phyloP scores from a whole-genome alignment of 371 early-diverging fungal genomes.

The Rhizopus delemar region DNA sequence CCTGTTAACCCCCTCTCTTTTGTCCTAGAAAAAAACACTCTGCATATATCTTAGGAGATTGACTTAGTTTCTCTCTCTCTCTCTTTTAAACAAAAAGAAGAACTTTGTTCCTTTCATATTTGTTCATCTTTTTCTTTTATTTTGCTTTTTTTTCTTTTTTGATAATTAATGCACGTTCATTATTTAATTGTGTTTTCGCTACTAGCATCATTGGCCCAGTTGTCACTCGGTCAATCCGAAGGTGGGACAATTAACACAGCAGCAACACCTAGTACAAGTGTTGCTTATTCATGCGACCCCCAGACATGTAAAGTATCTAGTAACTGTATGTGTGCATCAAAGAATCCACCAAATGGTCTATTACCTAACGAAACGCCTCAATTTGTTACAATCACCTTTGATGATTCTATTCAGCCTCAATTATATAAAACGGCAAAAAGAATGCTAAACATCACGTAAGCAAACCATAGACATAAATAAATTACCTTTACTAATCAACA shows the following conservation, averaged over 20 bases:
- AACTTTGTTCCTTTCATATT: background rate
- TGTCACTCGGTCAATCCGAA: background rate
- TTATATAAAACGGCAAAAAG: slow-evolving; percentile 35
- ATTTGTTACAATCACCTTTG: slow-evolving; percentile 72
- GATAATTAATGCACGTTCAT: background rate
- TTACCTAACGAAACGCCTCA: slow-evolving; percentile 64
- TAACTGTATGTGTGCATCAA: slow-evolving; percentile 66
- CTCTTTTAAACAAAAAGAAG: no score
- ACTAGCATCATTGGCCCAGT: background rate
- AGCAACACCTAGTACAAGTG: slow-evolving; percentile 8
- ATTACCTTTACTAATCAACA: background rate
- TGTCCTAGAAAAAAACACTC: no score
- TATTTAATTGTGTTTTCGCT: background rate
- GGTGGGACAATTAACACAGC: slow-evolving; percentile 2
- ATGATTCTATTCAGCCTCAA: slow-evolving; percentile 66
- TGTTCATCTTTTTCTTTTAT: background rate
- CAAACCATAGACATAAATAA: background rate
- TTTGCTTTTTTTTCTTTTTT: slow-evolving; percentile 3
- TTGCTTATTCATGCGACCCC: slow-evolving; percentile 59
- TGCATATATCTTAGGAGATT: no score
- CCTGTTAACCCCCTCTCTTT: no score
- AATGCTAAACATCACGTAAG: slow-evolving; percentile 45
- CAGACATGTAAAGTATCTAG: slow-evolving; percentile 56
- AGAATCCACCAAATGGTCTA: slow-evolving; percentile 59
- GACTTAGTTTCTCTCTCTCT: no score